A percentile compares a stretch with the other conserved stretches of the same genome.
These are phyloP conservation scores for Ustilago esculenta DNA, from an alignment of 1,284 basidiomycete genomes.

Conservation along the genomic window DNA sequence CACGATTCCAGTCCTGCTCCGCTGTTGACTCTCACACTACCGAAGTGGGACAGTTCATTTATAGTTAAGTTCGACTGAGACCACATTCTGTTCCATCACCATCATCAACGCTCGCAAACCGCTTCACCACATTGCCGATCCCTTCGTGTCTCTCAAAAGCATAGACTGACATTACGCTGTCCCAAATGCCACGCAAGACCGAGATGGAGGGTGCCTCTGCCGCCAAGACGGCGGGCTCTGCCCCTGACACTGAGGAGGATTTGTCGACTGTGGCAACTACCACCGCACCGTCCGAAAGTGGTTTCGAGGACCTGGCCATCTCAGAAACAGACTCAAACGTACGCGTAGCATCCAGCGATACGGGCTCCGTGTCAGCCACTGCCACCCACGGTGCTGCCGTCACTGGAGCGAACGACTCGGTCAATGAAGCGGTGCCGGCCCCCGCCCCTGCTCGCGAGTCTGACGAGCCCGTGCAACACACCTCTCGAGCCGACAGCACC, in stretches of 20 bases:
- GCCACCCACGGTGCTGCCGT: background rate
- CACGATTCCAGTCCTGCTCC: no score
- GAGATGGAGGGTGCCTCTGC: constrained; percentile 20
- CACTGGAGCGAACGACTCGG: background rate
- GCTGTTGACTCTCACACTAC: no score
- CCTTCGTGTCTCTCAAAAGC: no score
- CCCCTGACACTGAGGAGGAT: constrained; percentile 38
- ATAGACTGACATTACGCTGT: background rate
- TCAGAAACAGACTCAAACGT: constrained; percentile 43
- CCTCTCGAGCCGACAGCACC: constrained; percentile 21
- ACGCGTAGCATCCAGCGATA: constrained; percentile 15
- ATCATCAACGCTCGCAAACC: no score
- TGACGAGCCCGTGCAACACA: constrained; percentile 4
- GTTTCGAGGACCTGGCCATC: constrained; percentile 29
- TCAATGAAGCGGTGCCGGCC: constrained; percentile 17
- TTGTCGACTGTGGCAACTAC: constrained; percentile 34
- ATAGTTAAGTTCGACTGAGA: no score
- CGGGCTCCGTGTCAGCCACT: constrained; percentile 1
- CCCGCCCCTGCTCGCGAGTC: constrained; percentile 25
- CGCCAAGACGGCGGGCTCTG: constrained; percentile 33
- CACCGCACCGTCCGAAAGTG: constrained; percentile 33
- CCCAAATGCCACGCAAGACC: constrained; percentile 4
- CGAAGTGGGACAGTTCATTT: no score
- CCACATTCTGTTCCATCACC: no score
- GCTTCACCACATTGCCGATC: no score